Base-by-base conservation (phyloP, 2,329 filamentous ascomycete genomes). In the Cercospora sp. region DNA sequence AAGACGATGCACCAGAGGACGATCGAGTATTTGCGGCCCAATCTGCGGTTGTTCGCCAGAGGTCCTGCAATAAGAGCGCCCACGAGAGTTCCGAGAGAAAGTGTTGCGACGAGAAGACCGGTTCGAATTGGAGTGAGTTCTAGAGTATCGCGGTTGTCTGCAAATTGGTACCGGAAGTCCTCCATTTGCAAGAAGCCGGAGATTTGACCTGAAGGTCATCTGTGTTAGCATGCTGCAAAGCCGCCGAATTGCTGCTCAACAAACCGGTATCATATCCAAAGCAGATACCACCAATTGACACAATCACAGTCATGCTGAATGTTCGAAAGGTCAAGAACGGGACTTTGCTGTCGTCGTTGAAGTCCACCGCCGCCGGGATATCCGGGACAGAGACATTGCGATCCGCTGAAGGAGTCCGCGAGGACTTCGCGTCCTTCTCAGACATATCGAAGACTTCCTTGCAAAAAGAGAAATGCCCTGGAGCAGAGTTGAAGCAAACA, bases 1-100 rank as follows among this genome's bases (percentile, higher is more conserved):
- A 88, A 87, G 78, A 88, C 86, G 66, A 89, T 82, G 61, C 87
- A 85, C 68, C 87, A 86, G 45, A 82, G 78, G n/a, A 85, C 86
- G 70, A 91, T 90, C 12, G 86, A 86, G 58, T 85, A 79, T 26
- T 86, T 84, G 13, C 89, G 86, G 26, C 89, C 89, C 48, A 90
- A 12, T 53, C 30, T 73, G 1, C 76, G 80, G 6, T 79, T 79
- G 67, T 90, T 88, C 45, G 87, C 85, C 42, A 90, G 79, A 36
- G 85, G 86, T 12, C 87, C 87, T 28, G 85, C 81, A 31, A 84
- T 74, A 8, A 89, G 78, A 66, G 86, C 85, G 53, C 87, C 87
- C 23, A 88, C 70, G 20, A 89, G 77, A 30, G 85, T 86, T 26
- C 88, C 88, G 60, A 87, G 81, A n/a, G 89, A 77, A 3, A 77